Evolutionary conservation across 2,329 filamentous ascomycete species (phyloP).

Genomic region (Botrytis byssoidea): DNA sequence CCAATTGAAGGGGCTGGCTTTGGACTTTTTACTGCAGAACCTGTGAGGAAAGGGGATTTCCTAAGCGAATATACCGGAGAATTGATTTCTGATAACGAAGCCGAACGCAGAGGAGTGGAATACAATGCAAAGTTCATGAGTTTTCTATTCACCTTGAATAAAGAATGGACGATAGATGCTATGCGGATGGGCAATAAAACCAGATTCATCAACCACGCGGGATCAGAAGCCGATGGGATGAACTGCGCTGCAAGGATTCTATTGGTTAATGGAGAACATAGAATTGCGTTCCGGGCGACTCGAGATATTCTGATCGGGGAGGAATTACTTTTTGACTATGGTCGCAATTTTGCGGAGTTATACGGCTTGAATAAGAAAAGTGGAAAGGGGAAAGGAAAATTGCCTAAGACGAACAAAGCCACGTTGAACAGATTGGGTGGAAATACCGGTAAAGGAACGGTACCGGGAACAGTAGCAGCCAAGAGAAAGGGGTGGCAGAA

Average conservation of each 20-base stretch:
- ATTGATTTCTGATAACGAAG: slow-evolving; percentile 50
- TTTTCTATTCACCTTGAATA: slow-evolving; percentile 54
- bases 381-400: background rate
- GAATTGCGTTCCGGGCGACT: slow-evolving; percentile 71
- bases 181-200: slow-evolving; percentile 77
- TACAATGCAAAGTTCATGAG: slow-evolving; percentile 42
- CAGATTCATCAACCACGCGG: slow-evolving; percentile 79
- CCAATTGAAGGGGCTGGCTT: slow-evolving; percentile 68
- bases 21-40: slow-evolving; percentile 63
- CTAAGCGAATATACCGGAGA: slow-evolving; percentile 81
- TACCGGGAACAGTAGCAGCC: background rate
- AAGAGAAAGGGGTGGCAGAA: slow-evolving; percentile 12
- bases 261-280: slow-evolving; percentile 72
- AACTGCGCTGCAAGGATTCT: slow-evolving; percentile 68
- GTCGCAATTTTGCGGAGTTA: slow-evolving; percentile 61
- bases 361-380: slow-evolving; percentile 49
- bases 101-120: slow-evolving; percentile 36
- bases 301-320: slow-evolving; percentile 68
- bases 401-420: slow-evolving; percentile 28
- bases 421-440: slow-evolving; percentile 29
- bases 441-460: slow-evolving; percentile 21
- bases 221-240: slow-evolving; percentile 55
- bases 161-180: slow-evolving; percentile 59
- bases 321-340: slow-evolving; percentile 81
- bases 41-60: slow-evolving; percentile 58